Evolutionary conservation across 2,329 filamentous ascomycete genomes (phyloP), one percentile per base, ranked within the genome.

Genomic region (Cytospora piceae): DNA sequence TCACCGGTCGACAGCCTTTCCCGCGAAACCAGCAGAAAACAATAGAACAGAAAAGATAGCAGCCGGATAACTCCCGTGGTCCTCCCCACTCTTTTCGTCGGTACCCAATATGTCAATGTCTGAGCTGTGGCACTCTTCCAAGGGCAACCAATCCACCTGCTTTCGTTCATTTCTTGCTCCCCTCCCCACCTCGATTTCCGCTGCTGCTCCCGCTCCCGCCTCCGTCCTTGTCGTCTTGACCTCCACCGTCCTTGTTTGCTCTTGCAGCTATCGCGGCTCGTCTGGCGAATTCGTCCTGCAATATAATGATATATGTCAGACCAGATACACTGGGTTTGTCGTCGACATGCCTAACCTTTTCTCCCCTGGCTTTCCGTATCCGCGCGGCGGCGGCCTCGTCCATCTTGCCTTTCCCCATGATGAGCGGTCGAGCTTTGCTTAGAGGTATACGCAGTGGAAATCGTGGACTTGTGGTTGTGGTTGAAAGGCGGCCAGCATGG

Each of bases 281-380:
- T 32, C 72, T 74, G 29, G 73, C 72, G 63, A 79, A 79, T 24
- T 74, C 72, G 49, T 79, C 77, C 77, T 78, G 61, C 22, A 62
- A 27, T 12, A 42, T 32, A 31, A 65, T 66, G 46, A 57, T 49
- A 22, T 54, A 34, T 22, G 46, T 49, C n/a, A 37, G 59, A 39
- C 32, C 53, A 54, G 17, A 59, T 34, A 42, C 31, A 42, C 15
- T 32, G 56, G 49, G 37, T 27, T 52, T 58, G 20, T 32, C 22
- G 24, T 56, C 52, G 46, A 32, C 12, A 56, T 46, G 9, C 69
- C 72, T 67, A 69, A 80, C 79, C 68, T 78, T 77, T 20, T 75
- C 75, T 15, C 80, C 80, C 46, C 77, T 74, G 4, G 80, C 75
- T 65, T 75, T 79, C 37, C 74, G 73, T 67, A 82, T 82, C 60